Evolutionary conservation across 1,139 yeast species (phyloP), one percentile per base, ranked within the genome.

Genomic region (Yamadazyma diddensiae): DNA sequence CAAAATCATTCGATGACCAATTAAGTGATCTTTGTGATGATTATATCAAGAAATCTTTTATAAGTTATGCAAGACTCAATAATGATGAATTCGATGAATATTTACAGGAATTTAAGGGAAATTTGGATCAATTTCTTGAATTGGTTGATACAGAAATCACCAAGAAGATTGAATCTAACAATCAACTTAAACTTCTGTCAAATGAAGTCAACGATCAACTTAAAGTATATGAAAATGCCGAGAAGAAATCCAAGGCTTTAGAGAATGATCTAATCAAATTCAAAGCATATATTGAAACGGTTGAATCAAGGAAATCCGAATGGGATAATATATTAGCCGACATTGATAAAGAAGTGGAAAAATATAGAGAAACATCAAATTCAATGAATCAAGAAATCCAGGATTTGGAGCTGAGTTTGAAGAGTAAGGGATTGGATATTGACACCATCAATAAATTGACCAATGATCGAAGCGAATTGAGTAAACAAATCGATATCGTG

Each of bases 241-340:
- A 74, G 41, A 68, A 71, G 45, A 80, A 82, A 50, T 66, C 79
- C 6, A 66, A 63, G 36, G 87, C 87, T 0, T 60, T 88, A 36
- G 83, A 82, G 45, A 76, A 78, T 37, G 97, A 88, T 57, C 65
- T 82, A 27, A 62, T 66, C 29, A 83, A 83, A 52, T 83, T 85
- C 51, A 72, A 77, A 46, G 82, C 78, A 13, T 85, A 83, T 50
- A 79, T 84, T 31, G 79, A 77, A 30, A 68, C 78, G 8, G 79
- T 84, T 74, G 77, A 80, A 43, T 62, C 67, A 21, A 67, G 86
- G 37, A 82, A 81, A 47, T 50, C 59, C 5, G 80, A 79, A 51
- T 83, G 94, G 94, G 65, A 71, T 3, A 62, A 62, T 18, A 72
- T 77, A 25, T 53, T 83, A 33, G 65, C 66, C 15, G 77, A 77